A percentile compares a stretch with the other conserved stretches of the same genome.
Conservation (phyloP, 2,329 filamentous ascomycete genomes). For the Clonostachys chloroleuca region DNA sequence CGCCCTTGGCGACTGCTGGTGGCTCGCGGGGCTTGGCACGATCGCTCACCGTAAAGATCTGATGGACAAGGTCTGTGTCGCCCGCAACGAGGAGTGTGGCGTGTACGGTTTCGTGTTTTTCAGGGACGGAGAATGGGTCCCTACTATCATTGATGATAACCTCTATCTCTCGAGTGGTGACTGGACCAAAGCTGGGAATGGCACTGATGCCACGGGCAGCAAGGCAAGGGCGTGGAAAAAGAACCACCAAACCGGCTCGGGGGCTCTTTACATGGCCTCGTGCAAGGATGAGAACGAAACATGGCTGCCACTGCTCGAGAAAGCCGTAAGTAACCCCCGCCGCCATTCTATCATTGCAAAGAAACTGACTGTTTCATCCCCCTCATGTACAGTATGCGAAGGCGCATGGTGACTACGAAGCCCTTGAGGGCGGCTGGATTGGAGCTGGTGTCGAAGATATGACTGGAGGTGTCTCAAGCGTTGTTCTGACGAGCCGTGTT, state of each 20-base stretch:
- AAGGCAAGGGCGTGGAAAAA: constrained; percentile 57
- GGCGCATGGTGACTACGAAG: constrained; percentile 65
- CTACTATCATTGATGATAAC: constrained; percentile 69
- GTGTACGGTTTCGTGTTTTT: constrained; percentile 74
- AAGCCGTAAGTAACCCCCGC: constrained; percentile 37
- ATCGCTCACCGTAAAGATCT: constrained; percentile 61
- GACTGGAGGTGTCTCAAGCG: constrained; percentile 51
- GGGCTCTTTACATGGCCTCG: constrained; percentile 65
- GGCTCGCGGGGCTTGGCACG: constrained; percentile 65
- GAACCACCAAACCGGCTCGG: constrained; percentile 62
- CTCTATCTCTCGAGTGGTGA: constrained; percentile 19
- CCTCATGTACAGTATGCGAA: constrained; percentile 61
- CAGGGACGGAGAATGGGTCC: constrained; percentile 67
- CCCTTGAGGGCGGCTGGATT: constrained; percentile 63
- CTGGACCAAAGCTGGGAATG: constrained; percentile 32
- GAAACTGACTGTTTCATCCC: too few relatives aligned
- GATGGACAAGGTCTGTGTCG: constrained; percentile 64
- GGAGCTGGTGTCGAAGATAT: constrained; percentile 45
- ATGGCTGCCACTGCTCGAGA: constrained; percentile 70
- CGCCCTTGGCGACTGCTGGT: constrained; percentile 65
- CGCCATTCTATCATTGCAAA: too few relatives aligned
- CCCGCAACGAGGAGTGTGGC: constrained; percentile 60
- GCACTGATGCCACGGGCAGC: constrained; percentile 35
- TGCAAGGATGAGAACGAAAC: constrained; percentile 68
- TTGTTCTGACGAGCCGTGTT: constrained; percentile 51